Evolutionary conservation across 2,329 filamentous ascomycete genomes (phyloP).

Genomic region (Aspergillus viridinutans): DNA sequence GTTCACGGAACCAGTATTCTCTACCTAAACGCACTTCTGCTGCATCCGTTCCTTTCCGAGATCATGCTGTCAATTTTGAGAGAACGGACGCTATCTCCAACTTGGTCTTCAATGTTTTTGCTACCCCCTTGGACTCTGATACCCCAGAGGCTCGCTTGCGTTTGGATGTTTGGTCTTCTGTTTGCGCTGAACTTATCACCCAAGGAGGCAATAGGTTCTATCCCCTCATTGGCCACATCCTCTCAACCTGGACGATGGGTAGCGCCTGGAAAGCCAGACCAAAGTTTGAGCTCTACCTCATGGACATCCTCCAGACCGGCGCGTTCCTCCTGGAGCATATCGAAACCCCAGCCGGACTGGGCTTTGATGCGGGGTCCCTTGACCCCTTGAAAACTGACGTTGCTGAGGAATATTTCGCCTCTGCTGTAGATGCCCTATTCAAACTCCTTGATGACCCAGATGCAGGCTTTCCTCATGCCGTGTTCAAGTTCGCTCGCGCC

Average conservation of each 20-base stretch:
- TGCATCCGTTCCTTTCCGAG: constrained; percentile 61
- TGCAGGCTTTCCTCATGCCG: constrained; percentile 80
- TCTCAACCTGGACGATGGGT: constrained; percentile 83
- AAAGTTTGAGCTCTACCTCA: constrained; percentile 89
- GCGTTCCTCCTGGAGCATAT: constrained; percentile 84
- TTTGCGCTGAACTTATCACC: constrained; percentile 76
- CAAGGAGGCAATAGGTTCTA: constrained; percentile 72
- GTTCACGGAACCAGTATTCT: constrained; percentile 46
- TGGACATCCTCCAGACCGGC: constrained; percentile 90
- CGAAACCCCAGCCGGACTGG: constrained; percentile 72
- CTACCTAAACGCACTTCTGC: constrained; percentile 46
- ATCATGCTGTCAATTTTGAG: constrained; percentile 82
- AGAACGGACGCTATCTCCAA: constrained; percentile 80
- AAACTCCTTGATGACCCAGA: constrained; percentile 81
- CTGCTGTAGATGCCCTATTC: constrained; percentile 75
- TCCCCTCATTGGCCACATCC: constrained; percentile 74
- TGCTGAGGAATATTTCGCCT: constrained; percentile 83
- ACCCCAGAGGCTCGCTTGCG: constrained; percentile 75
- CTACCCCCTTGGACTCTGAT: constrained; percentile 76
- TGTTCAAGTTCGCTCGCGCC: constrained; percentile 78
- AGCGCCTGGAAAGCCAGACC: constrained; percentile 84
- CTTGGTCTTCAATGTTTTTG: constrained; percentile 83
- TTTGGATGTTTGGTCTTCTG: constrained; percentile 82
- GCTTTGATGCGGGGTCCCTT: constrained; percentile 62
- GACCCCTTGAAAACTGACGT: constrained; percentile 72